Conservation (phyloP, 129 eudicot genomes). For the Ambrosia trifida region DNA sequence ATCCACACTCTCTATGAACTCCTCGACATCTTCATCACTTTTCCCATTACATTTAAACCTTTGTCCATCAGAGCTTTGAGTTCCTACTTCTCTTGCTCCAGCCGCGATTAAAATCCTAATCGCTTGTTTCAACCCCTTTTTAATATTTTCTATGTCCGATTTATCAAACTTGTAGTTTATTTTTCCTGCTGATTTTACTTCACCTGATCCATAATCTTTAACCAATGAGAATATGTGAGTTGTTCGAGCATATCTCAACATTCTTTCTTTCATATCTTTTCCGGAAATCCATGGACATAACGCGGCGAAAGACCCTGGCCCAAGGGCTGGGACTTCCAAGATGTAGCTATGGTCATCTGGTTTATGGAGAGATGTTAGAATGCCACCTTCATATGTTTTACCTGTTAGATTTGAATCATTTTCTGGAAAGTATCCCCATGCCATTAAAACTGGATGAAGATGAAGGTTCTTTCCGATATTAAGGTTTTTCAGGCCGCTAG, state of each 20-base stretch:
- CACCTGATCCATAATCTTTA: conserved; percentile 70
- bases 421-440: conserved; percentile 95
- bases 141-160: conserved; percentile 51
- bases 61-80: conserved; percentile 69
- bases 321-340: conserved; percentile 63
- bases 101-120: conserved; percentile 73
- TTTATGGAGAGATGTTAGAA: conserved; percentile 66
- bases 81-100: conserved; percentile 88
- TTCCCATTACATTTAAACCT: conserved; percentile 56
- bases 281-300: conserved; percentile 73
- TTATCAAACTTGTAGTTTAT: conserved; percentile 37
- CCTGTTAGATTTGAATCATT: conserved; percentile 44
- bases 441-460: conserved; percentile 83
- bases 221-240: conserved; percentile 69
- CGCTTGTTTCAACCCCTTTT: conserved; percentile 57
- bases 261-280: conserved; percentile 47
- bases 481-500: conserved; percentile 71
- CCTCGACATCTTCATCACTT: conserved; percentile 49
- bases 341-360: conserved; percentile 46
- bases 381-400: conserved; percentile 63
- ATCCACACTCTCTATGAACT: conserved; percentile 54
- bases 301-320: conserved; percentile 73
- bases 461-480: conserved; percentile 77
- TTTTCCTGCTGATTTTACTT: conserved; percentile 54
- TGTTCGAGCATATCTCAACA: conserved; percentile 64